These are phyloP conservation scores for Candida albicans DNA, from an alignment of 1,139 yeast genomes.

Conservation along the genomic window DNA sequence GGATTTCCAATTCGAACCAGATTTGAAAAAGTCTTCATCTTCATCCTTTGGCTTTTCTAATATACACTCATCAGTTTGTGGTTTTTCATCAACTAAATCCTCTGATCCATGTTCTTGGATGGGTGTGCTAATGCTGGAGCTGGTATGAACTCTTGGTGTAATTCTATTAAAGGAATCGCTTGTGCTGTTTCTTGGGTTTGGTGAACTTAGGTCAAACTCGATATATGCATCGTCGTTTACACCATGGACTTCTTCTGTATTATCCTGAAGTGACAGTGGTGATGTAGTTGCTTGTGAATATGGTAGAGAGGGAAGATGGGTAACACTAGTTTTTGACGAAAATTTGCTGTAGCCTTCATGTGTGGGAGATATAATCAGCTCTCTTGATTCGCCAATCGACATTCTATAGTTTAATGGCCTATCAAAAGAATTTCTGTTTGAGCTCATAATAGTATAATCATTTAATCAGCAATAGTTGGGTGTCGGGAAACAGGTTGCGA, in stretches of 20 bases:
- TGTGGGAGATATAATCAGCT: constrained; percentile 9
- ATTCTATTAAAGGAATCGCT: constrained; percentile 8
- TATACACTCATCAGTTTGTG: constrained; percentile 6
- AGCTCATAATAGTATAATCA: constrained; percentile 4
- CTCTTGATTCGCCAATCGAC: constrained; percentile 4
- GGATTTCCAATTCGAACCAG: constrained; percentile 47
- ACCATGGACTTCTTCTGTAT: constrained; percentile 8
- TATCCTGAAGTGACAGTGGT: constrained; percentile 4
- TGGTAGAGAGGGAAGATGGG: constrained; percentile 24
- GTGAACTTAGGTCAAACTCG: constrained; percentile 13
- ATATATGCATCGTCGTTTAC: constrained; percentile 10
- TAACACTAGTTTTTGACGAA: constrained; percentile 18
- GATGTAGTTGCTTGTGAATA: constrained; percentile 8
- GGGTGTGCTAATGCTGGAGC: constrained; percentile 6
- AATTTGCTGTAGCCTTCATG: constrained; percentile 5
- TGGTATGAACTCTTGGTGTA: constrained; percentile 9
- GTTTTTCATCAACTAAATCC: constrained; percentile 4
- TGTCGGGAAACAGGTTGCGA: not conserved
- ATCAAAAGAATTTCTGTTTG: constrained; percentile 6
- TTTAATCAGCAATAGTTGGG: not conserved
- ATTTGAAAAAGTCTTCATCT: constrained; percentile 35
- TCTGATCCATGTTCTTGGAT: constrained; percentile 1
- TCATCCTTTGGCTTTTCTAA: constrained; percentile 18
- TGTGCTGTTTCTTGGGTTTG: constrained; percentile 1
- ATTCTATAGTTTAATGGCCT: constrained; percentile 1